phyloP scores from a whole-genome alignment of 306 rosid genomes.

The Ziziphus jujuba region DNA sequence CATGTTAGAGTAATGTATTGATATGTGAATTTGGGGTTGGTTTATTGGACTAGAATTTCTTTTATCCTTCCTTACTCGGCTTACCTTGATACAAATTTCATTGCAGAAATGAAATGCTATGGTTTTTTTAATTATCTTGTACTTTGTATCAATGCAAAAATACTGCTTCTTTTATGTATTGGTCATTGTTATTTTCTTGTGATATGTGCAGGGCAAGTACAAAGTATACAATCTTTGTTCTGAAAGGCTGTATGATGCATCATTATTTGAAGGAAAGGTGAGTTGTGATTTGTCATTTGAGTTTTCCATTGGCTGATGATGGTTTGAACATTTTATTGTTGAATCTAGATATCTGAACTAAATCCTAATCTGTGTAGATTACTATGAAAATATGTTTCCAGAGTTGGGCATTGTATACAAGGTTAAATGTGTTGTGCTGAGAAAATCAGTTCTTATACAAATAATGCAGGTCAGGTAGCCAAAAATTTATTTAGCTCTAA shows the following conservation, averaged over 20 bases:
- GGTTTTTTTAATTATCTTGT: neutral
- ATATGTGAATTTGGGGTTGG: neutral
- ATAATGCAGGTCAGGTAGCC: no score
- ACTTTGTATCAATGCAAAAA: neutral
- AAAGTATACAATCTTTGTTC: conserved; percentile 97
- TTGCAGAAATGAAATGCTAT: neutral
- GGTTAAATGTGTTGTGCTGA: no score
- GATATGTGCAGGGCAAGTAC: conserved; percentile 73
- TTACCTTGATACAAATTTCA: neutral
- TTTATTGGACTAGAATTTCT: neutral
- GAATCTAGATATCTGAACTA: conserved; percentile 5
- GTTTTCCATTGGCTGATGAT: conserved; percentile 14
- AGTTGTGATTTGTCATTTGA: conserved; percentile 25
- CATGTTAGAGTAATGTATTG: neutral
- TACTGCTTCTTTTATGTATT: conserved; percentile 5
- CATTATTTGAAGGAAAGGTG: conserved; percentile 97
- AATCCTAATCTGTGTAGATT: neutral
- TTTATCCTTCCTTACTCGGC: neutral
- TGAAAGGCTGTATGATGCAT: conserved; percentile 96
- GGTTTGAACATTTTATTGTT: neutral
- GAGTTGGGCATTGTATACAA: no score
- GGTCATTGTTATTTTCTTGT: conserved; percentile 1
- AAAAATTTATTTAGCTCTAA: no score
- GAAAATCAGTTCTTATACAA: no score
- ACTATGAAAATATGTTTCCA: no score